These are phyloP conservation scores for Pythium phragmitis DNA, from an alignment of 352 stramenopile species.

Conservation along the genomic window DNA sequence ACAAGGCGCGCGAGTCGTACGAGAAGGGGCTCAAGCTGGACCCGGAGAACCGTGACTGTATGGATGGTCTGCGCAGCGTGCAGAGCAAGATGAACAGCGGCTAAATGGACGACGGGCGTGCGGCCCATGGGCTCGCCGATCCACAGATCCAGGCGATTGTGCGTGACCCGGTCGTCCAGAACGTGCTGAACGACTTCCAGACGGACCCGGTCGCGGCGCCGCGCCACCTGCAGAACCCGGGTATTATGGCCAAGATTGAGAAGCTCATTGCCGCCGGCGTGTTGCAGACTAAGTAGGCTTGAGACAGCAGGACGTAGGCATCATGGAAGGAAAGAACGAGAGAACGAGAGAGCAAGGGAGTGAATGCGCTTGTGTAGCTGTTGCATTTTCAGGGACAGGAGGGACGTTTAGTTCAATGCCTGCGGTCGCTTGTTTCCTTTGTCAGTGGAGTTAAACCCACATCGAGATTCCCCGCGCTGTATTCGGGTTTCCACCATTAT, in stretches of 20 bases:
- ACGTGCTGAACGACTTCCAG: conserved; percentile 98
- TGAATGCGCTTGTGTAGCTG: too few relatives aligned
- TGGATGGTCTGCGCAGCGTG: conserved; percentile 95
- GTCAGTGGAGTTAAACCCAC: too few relatives aligned
- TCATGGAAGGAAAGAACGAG: too few relatives aligned
- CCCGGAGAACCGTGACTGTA: conserved; percentile 93
- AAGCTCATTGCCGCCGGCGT: conserved; percentile 99
- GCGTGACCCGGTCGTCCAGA: conserved; percentile 96
- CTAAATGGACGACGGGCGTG: conserved; percentile 95
- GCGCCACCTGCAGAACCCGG: conserved; percentile 93
- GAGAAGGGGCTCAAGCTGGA: conserved; percentile 95
- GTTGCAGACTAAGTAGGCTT: conserved; percentile 89
- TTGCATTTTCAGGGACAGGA: too few relatives aligned
- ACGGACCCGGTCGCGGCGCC: conserved; percentile 91
- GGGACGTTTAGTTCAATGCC: too few relatives aligned
- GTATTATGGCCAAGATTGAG: conserved; percentile 97
- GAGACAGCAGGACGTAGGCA: too few relatives aligned
- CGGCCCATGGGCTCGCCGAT: conserved; percentile 97
- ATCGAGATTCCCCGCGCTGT: too few relatives aligned
- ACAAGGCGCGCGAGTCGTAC: conserved; percentile 98
- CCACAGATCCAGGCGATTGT: conserved; percentile 99
- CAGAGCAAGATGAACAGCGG: conserved; percentile 93
- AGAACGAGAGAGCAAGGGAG: too few relatives aligned
- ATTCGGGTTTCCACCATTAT: too few relatives aligned
- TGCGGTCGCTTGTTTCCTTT: too few relatives aligned